Evolutionary conservation across 805 yeast species (phyloP).

Genomic region (Wickerhamiella siamensis): DNA sequence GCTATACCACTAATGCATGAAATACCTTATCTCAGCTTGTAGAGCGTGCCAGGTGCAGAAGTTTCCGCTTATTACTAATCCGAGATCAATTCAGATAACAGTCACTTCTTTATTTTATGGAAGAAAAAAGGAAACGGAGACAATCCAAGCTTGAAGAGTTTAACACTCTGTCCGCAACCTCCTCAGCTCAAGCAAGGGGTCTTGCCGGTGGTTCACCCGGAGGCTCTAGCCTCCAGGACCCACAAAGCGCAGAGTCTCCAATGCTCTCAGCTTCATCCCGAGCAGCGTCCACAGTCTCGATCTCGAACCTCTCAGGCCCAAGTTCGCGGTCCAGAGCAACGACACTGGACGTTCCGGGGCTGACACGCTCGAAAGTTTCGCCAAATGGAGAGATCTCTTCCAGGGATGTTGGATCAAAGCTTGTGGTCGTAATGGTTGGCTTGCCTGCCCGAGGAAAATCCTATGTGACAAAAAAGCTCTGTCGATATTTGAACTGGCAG

Average conservation of each 20-base stretch:
- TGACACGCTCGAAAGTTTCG: conserved; percentile 62
- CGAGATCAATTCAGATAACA: background rate
- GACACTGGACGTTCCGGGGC: conserved; percentile 84
- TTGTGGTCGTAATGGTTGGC: conserved; percentile 94
- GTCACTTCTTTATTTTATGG: background rate
- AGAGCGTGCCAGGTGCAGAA: background rate
- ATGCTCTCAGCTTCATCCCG: conserved; percentile 8
- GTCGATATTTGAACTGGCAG: conserved; percentile 84
- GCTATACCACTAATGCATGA: too few species aligned
- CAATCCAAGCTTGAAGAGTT: conserved; percentile 16
- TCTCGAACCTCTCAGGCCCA: conserved; percentile 10
- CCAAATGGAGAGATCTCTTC: conserved; percentile 42
- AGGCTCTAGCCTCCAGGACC: conserved; percentile 7
- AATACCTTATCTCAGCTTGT: background rate
- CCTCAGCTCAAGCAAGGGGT: conserved; percentile 8
- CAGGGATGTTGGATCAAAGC: conserved; percentile 61
- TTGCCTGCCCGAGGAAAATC: conserved; percentile 89
- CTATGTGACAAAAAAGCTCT: conserved; percentile 79
- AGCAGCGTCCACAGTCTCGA: conserved; percentile 1
- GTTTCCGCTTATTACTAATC: background rate
- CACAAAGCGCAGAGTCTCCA: conserved; percentile 16
- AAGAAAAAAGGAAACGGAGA: conserved; percentile 7
- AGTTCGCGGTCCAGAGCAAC: conserved; percentile 37
- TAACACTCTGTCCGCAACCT: conserved; percentile 13
- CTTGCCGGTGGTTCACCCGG: conserved; percentile 3